A percentile compares a stretch with the other conserved stretches of the same genome.
Conservation (phyloP, 139 green algal genomes). For the Asterochloris sp. region DNA sequence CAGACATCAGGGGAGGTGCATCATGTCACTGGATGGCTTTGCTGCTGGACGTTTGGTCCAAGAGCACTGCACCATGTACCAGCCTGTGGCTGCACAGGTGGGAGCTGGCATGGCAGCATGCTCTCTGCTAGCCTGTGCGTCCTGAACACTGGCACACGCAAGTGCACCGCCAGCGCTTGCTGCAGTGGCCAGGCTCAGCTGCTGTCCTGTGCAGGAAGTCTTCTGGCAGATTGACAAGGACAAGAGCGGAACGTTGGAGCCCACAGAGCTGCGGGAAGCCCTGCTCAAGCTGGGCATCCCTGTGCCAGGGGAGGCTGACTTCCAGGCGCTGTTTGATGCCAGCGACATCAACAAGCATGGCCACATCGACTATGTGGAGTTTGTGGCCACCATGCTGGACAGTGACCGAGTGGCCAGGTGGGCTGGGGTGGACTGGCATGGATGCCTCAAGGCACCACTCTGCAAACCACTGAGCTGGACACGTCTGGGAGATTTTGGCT, state of each 20-base stretch:
- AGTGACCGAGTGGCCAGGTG: slow-evolving; percentile 1
- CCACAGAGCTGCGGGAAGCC: slow-evolving; percentile 6
- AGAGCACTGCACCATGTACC: neutral
- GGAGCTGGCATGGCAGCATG: too few relatives aligned
- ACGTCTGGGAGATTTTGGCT: too few relatives aligned
- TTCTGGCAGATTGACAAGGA: slow-evolving; percentile 24
- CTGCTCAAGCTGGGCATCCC: neutral
- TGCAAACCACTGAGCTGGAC: too few relatives aligned
- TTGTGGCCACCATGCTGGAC: slow-evolving; percentile 19
- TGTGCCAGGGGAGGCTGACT: neutral
- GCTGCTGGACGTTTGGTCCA: too few relatives aligned
- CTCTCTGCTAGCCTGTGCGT: too few relatives aligned
- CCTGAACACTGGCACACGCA: too few relatives aligned
- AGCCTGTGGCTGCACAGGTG: neutral
- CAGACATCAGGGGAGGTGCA: neutral
- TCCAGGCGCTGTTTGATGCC: slow-evolving; percentile 4
- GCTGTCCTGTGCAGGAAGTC: neutral
- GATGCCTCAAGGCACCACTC: too few relatives aligned
- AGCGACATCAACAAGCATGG: slow-evolving; percentile 2
- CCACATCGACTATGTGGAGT: slow-evolving; percentile 18
- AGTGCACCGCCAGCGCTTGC: too few relatives aligned
- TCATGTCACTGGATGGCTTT: neutral
- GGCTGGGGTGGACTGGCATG: neutral
- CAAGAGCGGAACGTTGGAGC: slow-evolving; percentile 5
- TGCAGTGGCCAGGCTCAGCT: too few relatives aligned